Conservation (phyloP, 306 rosid genomes). For the Prunus salicina region DNA sequence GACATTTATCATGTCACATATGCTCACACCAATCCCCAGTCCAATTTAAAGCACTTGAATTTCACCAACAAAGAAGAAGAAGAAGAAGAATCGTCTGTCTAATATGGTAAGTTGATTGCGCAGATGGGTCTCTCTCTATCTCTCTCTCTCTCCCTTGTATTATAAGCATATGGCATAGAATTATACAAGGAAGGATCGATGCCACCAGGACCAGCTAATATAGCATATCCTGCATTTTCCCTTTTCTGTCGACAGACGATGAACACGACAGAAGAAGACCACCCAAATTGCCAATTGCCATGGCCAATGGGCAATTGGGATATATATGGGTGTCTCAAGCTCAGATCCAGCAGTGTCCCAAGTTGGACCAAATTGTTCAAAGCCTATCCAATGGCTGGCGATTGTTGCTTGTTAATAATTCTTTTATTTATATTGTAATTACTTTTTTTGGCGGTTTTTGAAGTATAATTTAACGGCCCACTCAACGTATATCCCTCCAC, state of each 20-base stretch:
- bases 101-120: neutral
- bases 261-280: conserved; percentile 7
- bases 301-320: neutral
- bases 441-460: too few relatives aligned
- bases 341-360: neutral
- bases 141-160: too few relatives aligned
- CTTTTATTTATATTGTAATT: too few relatives aligned
- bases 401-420: too few relatives aligned
- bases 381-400: too few relatives aligned
- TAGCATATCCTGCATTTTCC: neutral
- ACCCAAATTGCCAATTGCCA: conserved; percentile 3
- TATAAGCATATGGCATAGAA: too few relatives aligned
- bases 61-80: neutral
- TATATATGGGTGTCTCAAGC: neutral
- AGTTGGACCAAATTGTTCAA: too few relatives aligned
- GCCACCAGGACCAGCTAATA: neutral
- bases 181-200: neutral
- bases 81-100: neutral
- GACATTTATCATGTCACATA: conserved; percentile 19
- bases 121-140: neutral
- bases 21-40: neutral
- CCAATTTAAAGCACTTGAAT: neutral
- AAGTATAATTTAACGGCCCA: too few relatives aligned
- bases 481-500: too few relatives aligned
- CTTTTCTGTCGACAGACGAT: neutral